Evolutionary conservation across 2,329 filamentous ascomycete species (phyloP).

Genomic region (Mycocentrospora acerina): DNA sequence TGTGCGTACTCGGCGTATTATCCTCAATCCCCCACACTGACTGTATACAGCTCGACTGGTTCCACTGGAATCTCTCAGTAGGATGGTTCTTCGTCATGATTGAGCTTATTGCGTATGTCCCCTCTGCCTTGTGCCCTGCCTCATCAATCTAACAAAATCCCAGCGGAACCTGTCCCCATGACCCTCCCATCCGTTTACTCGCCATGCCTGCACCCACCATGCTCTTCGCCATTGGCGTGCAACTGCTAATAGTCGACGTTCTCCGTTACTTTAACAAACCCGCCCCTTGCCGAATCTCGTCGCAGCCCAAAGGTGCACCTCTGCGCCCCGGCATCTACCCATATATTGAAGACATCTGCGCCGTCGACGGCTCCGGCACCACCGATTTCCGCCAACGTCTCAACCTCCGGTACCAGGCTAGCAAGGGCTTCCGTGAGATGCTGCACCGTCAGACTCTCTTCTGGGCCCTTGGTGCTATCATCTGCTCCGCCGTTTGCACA

Average conservation of each 20-base stretch:
- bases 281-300: constrained; percentile 55
- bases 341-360: constrained; percentile 57
- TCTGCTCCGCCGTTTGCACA: constrained; percentile 44
- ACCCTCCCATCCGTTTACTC: constrained; percentile 55
- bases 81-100: constrained; percentile 60
- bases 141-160: constrained; percentile 8
- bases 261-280: constrained; percentile 48
- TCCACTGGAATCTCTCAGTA: constrained; percentile 59
- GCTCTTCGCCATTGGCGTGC: constrained; percentile 54
- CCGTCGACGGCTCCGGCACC: constrained; percentile 55
- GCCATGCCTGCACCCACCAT: constrained; percentile 56
- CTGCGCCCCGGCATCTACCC: constrained; percentile 57
- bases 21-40: neutral
- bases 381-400: constrained; percentile 55
- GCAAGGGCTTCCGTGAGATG: constrained; percentile 56
- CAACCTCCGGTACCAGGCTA: constrained; percentile 55
- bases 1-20: constrained; percentile 19
- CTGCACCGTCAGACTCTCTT: constrained; percentile 54
- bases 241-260: constrained; percentile 54
- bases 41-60: constrained; percentile 54
- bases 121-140: neutral
- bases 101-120: constrained; percentile 54
- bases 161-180: constrained; percentile 48
- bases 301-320: constrained; percentile 52
- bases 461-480: constrained; percentile 52